These are phyloP conservation scores for Plasmopara muralis DNA, from an alignment of 352 stramenopile genomes.

Conservation along the genomic window DNA sequence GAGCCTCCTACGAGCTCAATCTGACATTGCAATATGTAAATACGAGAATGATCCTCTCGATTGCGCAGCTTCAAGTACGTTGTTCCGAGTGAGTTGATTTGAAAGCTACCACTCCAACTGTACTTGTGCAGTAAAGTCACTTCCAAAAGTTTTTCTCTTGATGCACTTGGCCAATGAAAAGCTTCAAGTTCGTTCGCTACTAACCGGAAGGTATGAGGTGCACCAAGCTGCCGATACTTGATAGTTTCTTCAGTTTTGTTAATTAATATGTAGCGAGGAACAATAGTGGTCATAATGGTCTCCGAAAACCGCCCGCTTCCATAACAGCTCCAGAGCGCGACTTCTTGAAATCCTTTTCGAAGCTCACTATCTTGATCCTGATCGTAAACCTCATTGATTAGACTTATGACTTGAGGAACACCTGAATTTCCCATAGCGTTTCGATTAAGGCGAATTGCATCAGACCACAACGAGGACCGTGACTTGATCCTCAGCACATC, in stretches of 20 bases:
- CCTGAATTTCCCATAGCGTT: slow-evolving; percentile 87
- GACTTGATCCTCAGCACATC: slow-evolving; percentile 79
- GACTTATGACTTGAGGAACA: slow-evolving; percentile 79
- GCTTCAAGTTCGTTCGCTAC: slow-evolving; percentile 68
- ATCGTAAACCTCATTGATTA: slow-evolving; percentile 58
- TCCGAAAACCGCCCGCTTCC: slow-evolving; percentile 76
- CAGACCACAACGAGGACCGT: slow-evolving; percentile 70
- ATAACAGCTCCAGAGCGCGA: slow-evolving; percentile 83
- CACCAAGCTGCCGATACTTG: slow-evolving; percentile 78
- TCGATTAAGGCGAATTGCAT: slow-evolving; percentile 77
- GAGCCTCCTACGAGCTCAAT: slow-evolving; percentile 83
- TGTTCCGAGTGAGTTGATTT: slow-evolving; percentile 78
- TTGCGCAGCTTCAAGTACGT: slow-evolving; percentile 83
- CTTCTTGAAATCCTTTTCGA: slow-evolving; percentile 61
- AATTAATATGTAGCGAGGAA: slow-evolving; percentile 83
- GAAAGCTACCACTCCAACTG: slow-evolving; percentile 83
- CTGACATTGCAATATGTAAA: slow-evolving; percentile 87
- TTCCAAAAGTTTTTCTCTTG: slow-evolving; percentile 74
- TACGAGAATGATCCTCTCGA: slow-evolving; percentile 53
- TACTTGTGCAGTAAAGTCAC: slow-evolving; percentile 77
- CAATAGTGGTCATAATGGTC: slow-evolving; percentile 81
- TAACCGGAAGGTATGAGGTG: slow-evolving; percentile 65
- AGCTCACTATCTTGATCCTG: slow-evolving; percentile 60
- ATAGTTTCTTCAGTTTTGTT: slow-evolving; percentile 80
- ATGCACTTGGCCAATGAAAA: slow-evolving; percentile 81